Base-by-base conservation (phyloP, 768 basidiomycete genomes). In the Mycena rebaudengoi region DNA sequence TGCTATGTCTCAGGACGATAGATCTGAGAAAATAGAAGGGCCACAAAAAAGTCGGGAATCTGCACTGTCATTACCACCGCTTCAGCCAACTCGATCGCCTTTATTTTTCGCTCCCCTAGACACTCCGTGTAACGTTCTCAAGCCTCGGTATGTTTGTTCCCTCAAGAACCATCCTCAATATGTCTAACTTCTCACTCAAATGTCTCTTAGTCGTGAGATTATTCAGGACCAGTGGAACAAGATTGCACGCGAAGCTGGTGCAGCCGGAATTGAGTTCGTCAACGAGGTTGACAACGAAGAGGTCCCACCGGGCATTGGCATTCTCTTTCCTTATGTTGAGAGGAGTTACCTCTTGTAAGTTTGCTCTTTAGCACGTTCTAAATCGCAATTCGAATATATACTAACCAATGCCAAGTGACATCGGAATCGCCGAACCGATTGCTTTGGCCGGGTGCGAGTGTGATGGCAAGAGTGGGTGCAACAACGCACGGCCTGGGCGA, bases 221-320 rank as follows among this genome's bases (percentile, higher is more conserved):
- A 50, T 65, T 20, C 53, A 65, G 37, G 8, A 55, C 29, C 26
- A 56, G 32, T 67, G 65, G 65, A 67, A 56, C 32, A 49, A 53
- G 29, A 26, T 46, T 28, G 65, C 65, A 2, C 33, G 55, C 23
- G 57, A 52, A 14, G 60, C 65, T 12, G 56, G 60, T 23, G 65
- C 65, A 18, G 61, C 50, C 4, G 45, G 26, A 2, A 57, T 67
- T 7, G 65, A 67, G 39, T 58, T 67, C 45, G 28, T 67, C 4
- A 67, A 67, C 41, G 44, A 59, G 7, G n/a, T 67, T 32, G 65
- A 67, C 28, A 55, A 62, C 44, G 61, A 67, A 23, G 64, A 66
- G 54, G 30, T 60, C 6, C 64, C 64, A 12, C 60, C 54, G 0
- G 64, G 64, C 13, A 50, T 66, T 50, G 54, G 60, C 1, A 20